phyloP scores from a whole-genome alignment of 306 rosid genomes.

The Prunus kanzakura region DNA sequence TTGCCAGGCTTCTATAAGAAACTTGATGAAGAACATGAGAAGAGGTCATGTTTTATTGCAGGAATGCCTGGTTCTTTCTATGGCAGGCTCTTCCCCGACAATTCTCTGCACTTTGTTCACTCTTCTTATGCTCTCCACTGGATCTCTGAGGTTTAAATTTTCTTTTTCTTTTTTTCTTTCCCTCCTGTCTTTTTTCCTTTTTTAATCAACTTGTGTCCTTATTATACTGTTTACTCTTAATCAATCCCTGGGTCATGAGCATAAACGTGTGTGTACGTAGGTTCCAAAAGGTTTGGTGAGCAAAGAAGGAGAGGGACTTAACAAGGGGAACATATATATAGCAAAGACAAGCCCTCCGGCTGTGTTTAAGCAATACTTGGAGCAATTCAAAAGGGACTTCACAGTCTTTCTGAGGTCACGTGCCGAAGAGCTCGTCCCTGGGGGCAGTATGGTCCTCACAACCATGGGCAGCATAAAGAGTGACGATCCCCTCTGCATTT shows the following conservation, averaged over 20 bases:
- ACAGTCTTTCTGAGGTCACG: slow-evolving; percentile 33
- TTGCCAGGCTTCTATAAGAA: slow-evolving; percentile 29
- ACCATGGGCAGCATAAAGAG: slow-evolving; percentile 22
- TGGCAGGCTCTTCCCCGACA: slow-evolving; percentile 43
- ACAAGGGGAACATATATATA: slow-evolving; percentile 22
- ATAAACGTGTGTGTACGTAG: neutral
- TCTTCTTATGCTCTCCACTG: slow-evolving; percentile 38
- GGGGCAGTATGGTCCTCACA: slow-evolving; percentile 41
- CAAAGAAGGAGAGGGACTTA: slow-evolving; percentile 1
- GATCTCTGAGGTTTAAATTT: slow-evolving; percentile 36
- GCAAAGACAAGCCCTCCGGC: slow-evolving; percentile 18
- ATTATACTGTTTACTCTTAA: neutral
- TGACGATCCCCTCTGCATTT: neutral
- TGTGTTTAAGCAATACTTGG: slow-evolving; percentile 16
- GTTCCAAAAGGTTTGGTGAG: slow-evolving; percentile 20
- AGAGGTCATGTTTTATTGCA: slow-evolving; percentile 25
- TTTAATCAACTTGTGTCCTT: neutral
- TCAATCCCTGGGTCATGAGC: too few relatives aligned
- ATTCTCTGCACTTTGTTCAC: slow-evolving; percentile 37
- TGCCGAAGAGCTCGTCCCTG: slow-evolving; percentile 24
- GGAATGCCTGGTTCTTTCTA: slow-evolving; percentile 54
- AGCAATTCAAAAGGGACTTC: slow-evolving; percentile 39
- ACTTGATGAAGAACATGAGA: neutral
- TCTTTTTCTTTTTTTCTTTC: too few relatives aligned
- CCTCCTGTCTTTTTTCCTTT: neutral